Conservation (phyloP, 2,329 filamentous ascomycete genomes). For the Talaromyces sp. region DNA sequence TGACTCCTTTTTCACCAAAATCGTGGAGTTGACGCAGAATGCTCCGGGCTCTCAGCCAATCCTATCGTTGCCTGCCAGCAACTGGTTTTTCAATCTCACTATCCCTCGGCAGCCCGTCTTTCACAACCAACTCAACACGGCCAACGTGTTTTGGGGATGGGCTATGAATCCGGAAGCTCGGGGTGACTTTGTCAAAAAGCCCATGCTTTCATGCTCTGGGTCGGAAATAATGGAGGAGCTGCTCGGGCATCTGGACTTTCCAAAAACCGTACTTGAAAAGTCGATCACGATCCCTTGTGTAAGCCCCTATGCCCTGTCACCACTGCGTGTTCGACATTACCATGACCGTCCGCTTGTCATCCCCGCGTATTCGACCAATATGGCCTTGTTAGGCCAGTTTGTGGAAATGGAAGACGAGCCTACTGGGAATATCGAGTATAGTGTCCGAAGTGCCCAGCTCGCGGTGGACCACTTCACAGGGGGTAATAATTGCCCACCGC, state of each 20-base stretch:
- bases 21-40: conserved; percentile 24
- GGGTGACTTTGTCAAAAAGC: conserved; percentile 34
- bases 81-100: conserved; percentile 35
- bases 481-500: not conserved
- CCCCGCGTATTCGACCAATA: conserved; percentile 31
- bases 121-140: conserved; percentile 26
- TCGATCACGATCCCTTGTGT: conserved; percentile 32
- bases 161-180: conserved; percentile 26
- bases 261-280: conserved; percentile 22
- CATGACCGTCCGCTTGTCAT: conserved; percentile 35
- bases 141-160: conserved; percentile 36
- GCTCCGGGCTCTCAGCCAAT: conserved; percentile 30
- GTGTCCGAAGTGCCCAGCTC: conserved; percentile 29
- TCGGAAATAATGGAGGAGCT: conserved; percentile 36
- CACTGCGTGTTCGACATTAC: conserved; percentile 28
- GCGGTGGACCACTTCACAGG: conserved; percentile 27
- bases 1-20: conserved; percentile 20
- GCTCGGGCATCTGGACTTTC: conserved; percentile 32
- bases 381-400: conserved; percentile 38
- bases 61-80: conserved; percentile 31
- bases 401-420: conserved; percentile 35
- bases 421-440: conserved; percentile 37
- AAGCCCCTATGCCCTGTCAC: conserved; percentile 36
- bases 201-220: conserved; percentile 37
- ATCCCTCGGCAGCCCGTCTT: conserved; percentile 39